phyloP scores from a whole-genome alignment of 208 protist genomes.

The Jaenimonas drosophilae region DNA sequence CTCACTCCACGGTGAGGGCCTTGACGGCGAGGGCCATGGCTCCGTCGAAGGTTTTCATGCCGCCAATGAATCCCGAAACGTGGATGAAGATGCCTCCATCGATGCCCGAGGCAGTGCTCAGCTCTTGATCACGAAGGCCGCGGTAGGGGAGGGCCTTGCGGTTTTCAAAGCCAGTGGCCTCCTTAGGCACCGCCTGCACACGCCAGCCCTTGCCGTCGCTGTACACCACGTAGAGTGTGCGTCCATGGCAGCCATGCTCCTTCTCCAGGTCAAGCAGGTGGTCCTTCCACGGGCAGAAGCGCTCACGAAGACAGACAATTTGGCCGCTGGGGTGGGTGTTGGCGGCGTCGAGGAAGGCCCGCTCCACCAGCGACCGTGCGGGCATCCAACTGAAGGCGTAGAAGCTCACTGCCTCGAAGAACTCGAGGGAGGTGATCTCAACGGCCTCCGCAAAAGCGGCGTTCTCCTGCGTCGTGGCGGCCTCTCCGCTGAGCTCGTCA shows the following conservation, averaged over 20 bases:
- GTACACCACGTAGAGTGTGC: conserved; percentile 84
- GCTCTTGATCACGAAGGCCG: conserved; percentile 89
- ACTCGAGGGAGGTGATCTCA: conserved; percentile 73
- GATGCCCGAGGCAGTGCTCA: conserved; percentile 78
- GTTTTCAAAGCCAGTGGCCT: conserved; percentile 55
- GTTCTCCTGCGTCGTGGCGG: conserved; percentile 18
- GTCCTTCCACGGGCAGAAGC: conserved; percentile 91
- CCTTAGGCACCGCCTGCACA: conserved; percentile 85
- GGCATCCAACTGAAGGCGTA: conserved; percentile 89
- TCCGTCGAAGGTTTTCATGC: conserved; percentile 90
- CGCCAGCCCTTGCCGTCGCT: conserved; percentile 84
- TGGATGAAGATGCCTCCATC: conserved; percentile 92
- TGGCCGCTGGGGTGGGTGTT: conserved; percentile 53
- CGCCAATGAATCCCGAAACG: conserved; percentile 94
- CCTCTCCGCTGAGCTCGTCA: conserved; percentile 16
- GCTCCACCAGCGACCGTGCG: conserved; percentile 71
- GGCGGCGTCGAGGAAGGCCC: conserved; percentile 40
- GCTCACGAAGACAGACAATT: conserved; percentile 70
- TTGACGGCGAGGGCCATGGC: conserved; percentile 87
- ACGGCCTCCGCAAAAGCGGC: conserved; percentile 80
- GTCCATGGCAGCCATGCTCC: conserved; percentile 26
- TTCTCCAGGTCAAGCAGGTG: conserved; percentile 89
- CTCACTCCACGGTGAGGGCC: conserved; percentile 23
- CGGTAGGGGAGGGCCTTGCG: conserved; percentile 88
- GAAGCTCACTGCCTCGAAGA: conserved; percentile 76